Evolutionary conservation across 2,329 filamentous ascomycete species (phyloP).

Genomic region (Aspergillus pseudoglaucus): DNA sequence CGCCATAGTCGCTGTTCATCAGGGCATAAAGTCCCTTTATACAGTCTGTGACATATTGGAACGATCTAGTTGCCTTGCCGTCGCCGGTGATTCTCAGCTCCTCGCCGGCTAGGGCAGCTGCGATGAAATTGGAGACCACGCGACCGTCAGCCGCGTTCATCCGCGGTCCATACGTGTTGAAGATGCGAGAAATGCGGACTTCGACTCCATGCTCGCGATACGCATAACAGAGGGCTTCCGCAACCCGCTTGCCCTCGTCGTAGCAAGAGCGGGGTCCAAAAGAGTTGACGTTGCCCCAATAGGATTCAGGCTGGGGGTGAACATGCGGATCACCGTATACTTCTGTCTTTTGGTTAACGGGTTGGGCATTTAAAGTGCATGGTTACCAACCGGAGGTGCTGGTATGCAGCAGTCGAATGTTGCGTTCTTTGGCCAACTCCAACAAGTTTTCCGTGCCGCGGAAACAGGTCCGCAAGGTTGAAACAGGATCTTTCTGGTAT

Average conservation of each 20-base stretch:
- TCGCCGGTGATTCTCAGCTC: conserved; percentile 24
- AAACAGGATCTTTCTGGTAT: conserved; percentile 26
- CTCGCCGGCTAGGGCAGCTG: conserved; percentile 19
- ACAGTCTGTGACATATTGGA: conserved; percentile 26
- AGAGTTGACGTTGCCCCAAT: conserved; percentile 38
- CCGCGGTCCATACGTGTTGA: conserved; percentile 29
- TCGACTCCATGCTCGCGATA: conserved; percentile 23
- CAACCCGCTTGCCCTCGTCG: conserved; percentile 38
- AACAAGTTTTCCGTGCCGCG: conserved; percentile 27
- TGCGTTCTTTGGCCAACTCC: conserved; percentile 20
- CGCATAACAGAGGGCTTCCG: conserved; percentile 33
- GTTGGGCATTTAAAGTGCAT: neutral
- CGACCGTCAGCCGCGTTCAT: conserved; percentile 25
- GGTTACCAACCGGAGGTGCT: conserved; percentile 21
- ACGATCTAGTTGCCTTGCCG: conserved; percentile 24
- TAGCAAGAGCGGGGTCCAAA: conserved; percentile 38
- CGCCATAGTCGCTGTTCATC: conserved; percentile 21
- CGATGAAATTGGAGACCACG: conserved; percentile 28
- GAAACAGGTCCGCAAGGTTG: conserved; percentile 25
- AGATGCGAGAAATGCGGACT: conserved; percentile 27
- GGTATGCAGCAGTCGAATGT: conserved; percentile 23
- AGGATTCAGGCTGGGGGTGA: conserved; percentile 24
- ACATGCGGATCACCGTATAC: conserved; percentile 26
- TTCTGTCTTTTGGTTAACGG: conserved; percentile 7
- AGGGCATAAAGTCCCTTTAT: conserved; percentile 21